Percentiles rank a stretch among this genome's conserved stretches.
Evolutionary conservation across 164 flowering plant genomes (phyloP).

Genomic region (Taxillus chinensis): DNA sequence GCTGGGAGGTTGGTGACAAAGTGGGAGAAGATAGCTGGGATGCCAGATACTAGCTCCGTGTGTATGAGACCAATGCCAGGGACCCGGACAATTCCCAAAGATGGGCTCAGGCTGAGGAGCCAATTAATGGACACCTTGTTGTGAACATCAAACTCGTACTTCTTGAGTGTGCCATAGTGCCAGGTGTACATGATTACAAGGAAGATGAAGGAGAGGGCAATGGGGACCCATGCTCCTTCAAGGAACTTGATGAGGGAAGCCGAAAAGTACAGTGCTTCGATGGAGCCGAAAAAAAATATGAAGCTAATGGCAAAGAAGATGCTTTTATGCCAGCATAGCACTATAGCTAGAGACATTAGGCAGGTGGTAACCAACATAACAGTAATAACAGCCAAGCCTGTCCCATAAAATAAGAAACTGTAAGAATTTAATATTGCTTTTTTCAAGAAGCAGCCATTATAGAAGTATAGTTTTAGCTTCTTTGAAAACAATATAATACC

Average conservation of each 20-base stretch:
- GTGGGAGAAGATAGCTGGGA: slow-evolving; percentile 75
- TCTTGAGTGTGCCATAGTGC: slow-evolving; percentile 67
- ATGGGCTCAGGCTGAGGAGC: slow-evolving; percentile 49
- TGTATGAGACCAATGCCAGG: slow-evolving; percentile 64
- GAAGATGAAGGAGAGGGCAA: slow-evolving; percentile 51
- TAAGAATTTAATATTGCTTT: background rate
- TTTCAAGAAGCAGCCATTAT: no score
- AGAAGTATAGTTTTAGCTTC: no score
- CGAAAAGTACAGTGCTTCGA: slow-evolving; percentile 70
- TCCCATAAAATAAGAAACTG: slow-evolving; percentile 2
- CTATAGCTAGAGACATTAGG: slow-evolving; percentile 67
- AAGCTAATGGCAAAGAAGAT: slow-evolving; percentile 39
- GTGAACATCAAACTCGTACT: slow-evolving; percentile 60
- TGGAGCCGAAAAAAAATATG: slow-evolving; percentile 54
- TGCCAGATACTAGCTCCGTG: slow-evolving; percentile 66
- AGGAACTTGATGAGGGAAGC: slow-evolving; percentile 69
- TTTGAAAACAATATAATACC: slow-evolving; percentile 19
- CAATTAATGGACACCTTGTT: slow-evolving; percentile 64
- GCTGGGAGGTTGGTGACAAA: slow-evolving; percentile 81
- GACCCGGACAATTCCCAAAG: slow-evolving; percentile 55
- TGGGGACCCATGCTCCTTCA: slow-evolving; percentile 79
- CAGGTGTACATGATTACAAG: slow-evolving; percentile 42
- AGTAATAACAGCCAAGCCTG: slow-evolving; percentile 69
- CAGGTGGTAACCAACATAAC: slow-evolving; percentile 75
- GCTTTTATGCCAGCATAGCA: slow-evolving; percentile 54